These are phyloP conservation scores for Zalaria sp. DNA, from an alignment of 2,329 filamentous ascomycete genomes.

Conservation along the genomic window DNA sequence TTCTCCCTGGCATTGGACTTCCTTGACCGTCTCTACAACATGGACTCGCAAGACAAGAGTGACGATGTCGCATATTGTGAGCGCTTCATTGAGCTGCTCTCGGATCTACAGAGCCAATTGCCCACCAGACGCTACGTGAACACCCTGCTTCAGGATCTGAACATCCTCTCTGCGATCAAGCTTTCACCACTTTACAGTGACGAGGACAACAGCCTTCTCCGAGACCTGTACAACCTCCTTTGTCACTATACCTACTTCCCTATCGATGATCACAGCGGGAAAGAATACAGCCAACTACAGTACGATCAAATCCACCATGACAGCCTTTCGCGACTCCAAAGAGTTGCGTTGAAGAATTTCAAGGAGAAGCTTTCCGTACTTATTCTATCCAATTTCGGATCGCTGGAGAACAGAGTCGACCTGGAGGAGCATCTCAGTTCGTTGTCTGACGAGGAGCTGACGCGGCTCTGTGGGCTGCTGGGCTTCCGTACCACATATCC, in stretches of 20 bases:
- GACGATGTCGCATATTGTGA: conserved; percentile 72
- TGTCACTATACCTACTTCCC: conserved; percentile 79
- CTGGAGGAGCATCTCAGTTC: conserved; percentile 60
- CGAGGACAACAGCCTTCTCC: conserved; percentile 60
- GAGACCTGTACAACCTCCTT: conserved; percentile 68
- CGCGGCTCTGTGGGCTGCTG: conserved; percentile 53
- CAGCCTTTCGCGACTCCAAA: conserved; percentile 63
- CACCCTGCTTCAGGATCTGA: conserved; percentile 70
- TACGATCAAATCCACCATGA: conserved; percentile 71
- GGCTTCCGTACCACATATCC: conserved; percentile 78
- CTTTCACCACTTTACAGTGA: conserved; percentile 67
- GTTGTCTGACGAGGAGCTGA: conserved; percentile 61
- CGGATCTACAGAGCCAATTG: conserved; percentile 82
- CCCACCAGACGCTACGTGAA: conserved; percentile 92
- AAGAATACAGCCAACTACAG: conserved; percentile 56
- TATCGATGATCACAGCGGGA: conserved; percentile 80
- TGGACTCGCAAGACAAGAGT: conserved; percentile 13
- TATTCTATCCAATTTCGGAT: conserved; percentile 81
- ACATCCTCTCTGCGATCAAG: conserved; percentile 62
- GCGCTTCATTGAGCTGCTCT: conserved; percentile 80
- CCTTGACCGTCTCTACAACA: conserved; percentile 53
- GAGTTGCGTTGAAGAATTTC: conserved; percentile 66
- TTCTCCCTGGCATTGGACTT: conserved; percentile 79
- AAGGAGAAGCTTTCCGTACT: conserved; percentile 84
- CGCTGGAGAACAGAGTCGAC: conserved; percentile 68